Conservation (phyloP, 1,284 basidiomycete genomes). For the Hortiboletus rubellus region DNA sequence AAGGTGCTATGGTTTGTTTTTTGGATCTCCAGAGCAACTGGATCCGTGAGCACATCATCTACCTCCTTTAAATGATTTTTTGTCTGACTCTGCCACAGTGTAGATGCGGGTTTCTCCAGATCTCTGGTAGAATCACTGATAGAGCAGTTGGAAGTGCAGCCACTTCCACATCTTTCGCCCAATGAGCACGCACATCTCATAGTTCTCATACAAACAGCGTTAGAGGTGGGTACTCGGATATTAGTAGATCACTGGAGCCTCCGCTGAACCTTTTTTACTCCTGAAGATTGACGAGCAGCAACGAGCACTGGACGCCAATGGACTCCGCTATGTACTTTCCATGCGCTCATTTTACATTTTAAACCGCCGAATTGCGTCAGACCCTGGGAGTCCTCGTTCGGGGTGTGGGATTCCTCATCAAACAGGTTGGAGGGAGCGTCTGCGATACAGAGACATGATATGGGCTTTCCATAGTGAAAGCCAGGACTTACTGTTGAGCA, state of each 20-base stretch:
- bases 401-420: constrained; percentile 39
- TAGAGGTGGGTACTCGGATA: constrained; percentile 60
- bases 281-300: constrained; percentile 81
- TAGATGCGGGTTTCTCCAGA: constrained; percentile 63
- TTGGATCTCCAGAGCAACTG: constrained; percentile 38
- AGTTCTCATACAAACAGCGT: constrained; percentile 79
- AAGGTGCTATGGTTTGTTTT: constrained; percentile 47
- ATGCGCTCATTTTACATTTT: constrained; percentile 83
- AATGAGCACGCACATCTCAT: constrained; percentile 81
- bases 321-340: constrained; percentile 86
- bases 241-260: not conserved
- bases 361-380: constrained; percentile 56
- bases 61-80: not conserved
- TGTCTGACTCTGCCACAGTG: constrained; percentile 29
- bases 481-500: constrained; percentile 78
- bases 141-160: constrained; percentile 59
- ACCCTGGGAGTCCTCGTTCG: constrained; percentile 47
- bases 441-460: constrained; percentile 89
- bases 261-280: constrained; percentile 3
- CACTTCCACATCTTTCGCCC: constrained; percentile 68
- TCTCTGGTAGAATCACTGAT: constrained; percentile 62
- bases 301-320: constrained; percentile 84
- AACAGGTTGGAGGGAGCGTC: constrained; percentile 61
- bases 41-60: constrained; percentile 43
- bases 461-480: constrained; percentile 96